Base-by-base conservation (phyloP, 2,329 filamentous ascomycete genomes). In the Aspergillus sp. region DNA sequence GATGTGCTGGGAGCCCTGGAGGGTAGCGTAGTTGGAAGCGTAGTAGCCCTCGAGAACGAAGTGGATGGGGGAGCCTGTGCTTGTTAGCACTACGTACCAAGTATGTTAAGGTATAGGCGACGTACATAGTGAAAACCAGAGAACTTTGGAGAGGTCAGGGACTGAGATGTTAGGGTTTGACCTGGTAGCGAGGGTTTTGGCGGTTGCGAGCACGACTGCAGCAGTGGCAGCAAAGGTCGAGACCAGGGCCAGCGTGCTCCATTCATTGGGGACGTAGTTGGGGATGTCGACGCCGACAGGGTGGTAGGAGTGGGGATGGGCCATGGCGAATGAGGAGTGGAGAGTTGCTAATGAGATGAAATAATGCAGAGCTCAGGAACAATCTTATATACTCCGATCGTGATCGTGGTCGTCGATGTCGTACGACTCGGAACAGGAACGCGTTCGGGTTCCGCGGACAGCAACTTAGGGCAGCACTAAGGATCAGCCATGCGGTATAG, bases 31-130 rank as follows among this genome's bases (percentile, higher is more conserved):
- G 71, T 91, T 85, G 59, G 83, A 73, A 53, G 90, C 80, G 71
- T 90, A 93, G 74, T 93, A 93, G 53, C 87, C 89, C 78, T 95
- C 90, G 71, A 95, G 93, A 66, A 88, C 85, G 47, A 87, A 77
- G 74, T 96, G 90, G 42, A 95, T 74, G 42, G 60, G 68, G 49
- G 73, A 74, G 47, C 54, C 59, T 63, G 34, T 9, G 4, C 5
- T 50, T 34, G 18, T 42, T 47, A 53, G 13, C 48, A 17, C 93
- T 39, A 62, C 67, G 47, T 71, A 13, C 22, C 49, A 22, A 13
- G 22, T 60, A 30, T 26, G n/a, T n/a, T n/a, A n/a, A 8, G 17
- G 24, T 36, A 11, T 5, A 41, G 18, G 24, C 24, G 4, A 49
- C 38, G 15, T 50, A 61, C 58, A 61, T 48, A 59, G 43, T 13